Percentiles rank a stretch among this genome's conserved stretches.
Evolutionary conservation across 2,329 filamentous ascomycete genomes (phyloP).

Genomic region (Cladosporium sp.): DNA sequence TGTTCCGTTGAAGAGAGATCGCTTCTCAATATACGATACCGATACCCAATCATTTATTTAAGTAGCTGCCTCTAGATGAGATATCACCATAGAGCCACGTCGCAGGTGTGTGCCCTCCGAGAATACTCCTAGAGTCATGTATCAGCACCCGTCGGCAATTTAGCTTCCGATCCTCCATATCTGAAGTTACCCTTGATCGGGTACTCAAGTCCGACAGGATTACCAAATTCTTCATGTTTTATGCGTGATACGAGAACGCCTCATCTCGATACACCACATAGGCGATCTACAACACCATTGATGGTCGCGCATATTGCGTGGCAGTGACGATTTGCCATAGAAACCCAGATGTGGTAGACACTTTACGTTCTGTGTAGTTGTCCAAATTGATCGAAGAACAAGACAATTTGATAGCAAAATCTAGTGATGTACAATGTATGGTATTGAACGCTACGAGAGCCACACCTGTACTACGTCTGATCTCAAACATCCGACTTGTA

Average conservation of each 20-base stretch:
- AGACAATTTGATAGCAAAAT: neutral
- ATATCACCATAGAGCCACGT: neutral
- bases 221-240: neutral
- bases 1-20: neutral
- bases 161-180: neutral
- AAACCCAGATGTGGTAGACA: neutral
- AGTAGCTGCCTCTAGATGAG: neutral
- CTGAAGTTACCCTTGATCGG: neutral
- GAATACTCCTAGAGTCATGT: neutral
- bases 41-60: neutral
- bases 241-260: neutral
- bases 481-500: conserved; percentile 2
- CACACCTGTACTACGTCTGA: neutral
- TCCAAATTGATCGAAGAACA: neutral
- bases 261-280: neutral
- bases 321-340: neutral
- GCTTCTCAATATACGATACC: neutral
- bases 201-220: neutral
- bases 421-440: neutral
- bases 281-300: neutral
- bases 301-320: neutral
- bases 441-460: neutral
- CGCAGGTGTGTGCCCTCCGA: neutral
- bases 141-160: neutral
- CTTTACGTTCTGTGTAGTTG: neutral